Base-by-base conservation (phyloP, 1,284 basidiomycete genomes). In the Rhodotorula mucilaginosa region DNA sequence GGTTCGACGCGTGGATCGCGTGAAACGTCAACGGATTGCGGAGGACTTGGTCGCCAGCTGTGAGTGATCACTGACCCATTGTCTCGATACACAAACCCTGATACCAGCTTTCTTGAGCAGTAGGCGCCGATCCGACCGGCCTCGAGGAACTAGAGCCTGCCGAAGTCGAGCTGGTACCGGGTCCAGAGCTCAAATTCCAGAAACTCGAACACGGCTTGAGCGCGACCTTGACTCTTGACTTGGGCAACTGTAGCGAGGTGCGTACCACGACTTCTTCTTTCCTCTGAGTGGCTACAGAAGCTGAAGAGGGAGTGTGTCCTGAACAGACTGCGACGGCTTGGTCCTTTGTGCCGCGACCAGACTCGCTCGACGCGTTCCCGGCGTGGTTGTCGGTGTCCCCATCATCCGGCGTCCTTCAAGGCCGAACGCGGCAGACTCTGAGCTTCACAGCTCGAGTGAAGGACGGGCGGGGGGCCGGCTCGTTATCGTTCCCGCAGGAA, bases 331-430 rank as follows among this genome's bases (percentile, higher is more conserved):
- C 71, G 29, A 68, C 69, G 1, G 59, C 72, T 2, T 75, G 74
- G 74, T 44, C 63, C 0, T 73, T 75, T 57, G 67, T 70, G 0
- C 34, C 58, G n/a, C 68, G 66, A 26, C 71, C 69, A 0, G 65
- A 63, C 31, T 19, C 68, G 1, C 31, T 56, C 2, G 54, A 59
- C 8, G 58, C 73, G 23, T 49, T 48, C 23, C 67, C 64, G 7
- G 65, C 74, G 2, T 75, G 74, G 74, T 67, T 75, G 13, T 18
- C 16, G 16, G 34, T 74, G 47, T 47, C 63, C 2, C 74, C 74
- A 0, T 57, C 65, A 1, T 67, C 65, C 19, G 74, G 74, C 23
- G 57, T 75, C 52, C 56, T 71, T 51, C 59, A 69, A 15, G 72
- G 72, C 12, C 58, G 54, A 18, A 60, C 63, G 13, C 65, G 57